Conservation (phyloP, 345 rosid species). For the Acer campestre region DNA sequence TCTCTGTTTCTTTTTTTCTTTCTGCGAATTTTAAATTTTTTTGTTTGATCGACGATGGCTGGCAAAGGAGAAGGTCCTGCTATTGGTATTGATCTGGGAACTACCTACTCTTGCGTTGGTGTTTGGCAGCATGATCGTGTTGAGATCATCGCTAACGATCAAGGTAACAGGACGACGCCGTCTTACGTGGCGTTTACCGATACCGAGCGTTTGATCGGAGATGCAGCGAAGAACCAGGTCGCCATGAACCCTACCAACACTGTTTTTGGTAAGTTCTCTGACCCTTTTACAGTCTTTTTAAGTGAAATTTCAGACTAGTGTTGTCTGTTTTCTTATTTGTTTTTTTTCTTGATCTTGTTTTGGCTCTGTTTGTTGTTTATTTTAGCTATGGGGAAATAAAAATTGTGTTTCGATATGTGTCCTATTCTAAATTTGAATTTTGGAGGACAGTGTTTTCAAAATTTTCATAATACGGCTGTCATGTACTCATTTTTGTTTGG, state of each 20-base stretch:
- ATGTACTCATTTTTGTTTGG: neutral
- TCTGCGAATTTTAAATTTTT: neutral
- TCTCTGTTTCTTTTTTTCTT: neutral
- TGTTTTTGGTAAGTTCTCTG: constrained; percentile 31
- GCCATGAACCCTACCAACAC: constrained; percentile 45
- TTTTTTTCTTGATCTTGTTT: neutral
- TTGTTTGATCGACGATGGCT: constrained; percentile 17
- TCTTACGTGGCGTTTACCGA: constrained; percentile 45
- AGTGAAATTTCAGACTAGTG: neutral
- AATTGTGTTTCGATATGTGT: neutral
- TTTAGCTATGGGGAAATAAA: neutral
- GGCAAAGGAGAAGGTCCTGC: constrained; percentile 43
- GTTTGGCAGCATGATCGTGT: constrained; percentile 49
- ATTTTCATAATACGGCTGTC: neutral
- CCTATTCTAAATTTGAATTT: too few relatives aligned
- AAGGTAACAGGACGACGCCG: constrained; percentile 47
- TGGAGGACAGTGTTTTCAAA: neutral
- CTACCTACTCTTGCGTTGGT: constrained; percentile 42
- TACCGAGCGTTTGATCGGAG: constrained; percentile 44
- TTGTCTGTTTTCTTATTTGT: neutral
- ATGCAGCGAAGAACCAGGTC: constrained; percentile 48
- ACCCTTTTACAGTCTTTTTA: neutral
- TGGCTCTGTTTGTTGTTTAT: neutral
- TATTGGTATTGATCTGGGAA: constrained; percentile 37
- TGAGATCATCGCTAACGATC: constrained; percentile 44